Evolutionary conservation across 768 basidiomycete species (phyloP).

Genomic region (Hemileccinum impolitum): DNA sequence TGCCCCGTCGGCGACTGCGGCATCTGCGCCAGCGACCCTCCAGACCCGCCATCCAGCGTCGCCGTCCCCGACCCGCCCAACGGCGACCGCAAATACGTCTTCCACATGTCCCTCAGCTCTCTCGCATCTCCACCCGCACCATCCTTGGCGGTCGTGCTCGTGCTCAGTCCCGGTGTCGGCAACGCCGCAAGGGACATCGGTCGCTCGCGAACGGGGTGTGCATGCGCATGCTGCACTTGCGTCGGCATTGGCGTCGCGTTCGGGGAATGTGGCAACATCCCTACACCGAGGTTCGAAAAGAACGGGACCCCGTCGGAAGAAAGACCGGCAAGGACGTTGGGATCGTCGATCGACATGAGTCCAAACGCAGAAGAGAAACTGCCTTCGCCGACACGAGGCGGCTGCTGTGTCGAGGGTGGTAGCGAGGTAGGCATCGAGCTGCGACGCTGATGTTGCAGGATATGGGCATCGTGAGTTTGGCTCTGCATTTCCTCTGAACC

Average conservation of each 20-base stretch:
- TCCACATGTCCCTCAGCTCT: slow-evolving; percentile 73
- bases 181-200: slow-evolving; percentile 24
- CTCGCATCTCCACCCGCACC: slow-evolving; percentile 25
- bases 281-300: slow-evolving; percentile 41
- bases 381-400: slow-evolving; percentile 25
- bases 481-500: slow-evolving; percentile 27
- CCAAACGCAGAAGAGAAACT: slow-evolving; percentile 66
- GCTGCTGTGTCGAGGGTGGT: slow-evolving; percentile 7
- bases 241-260: slow-evolving; percentile 48
- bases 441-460: slow-evolving; percentile 17
- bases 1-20: slow-evolving; percentile 29
- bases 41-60: slow-evolving; percentile 2
- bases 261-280: slow-evolving; percentile 36
- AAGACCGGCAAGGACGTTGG: slow-evolving; percentile 61
- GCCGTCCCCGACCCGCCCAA: slow-evolving; percentile 35
- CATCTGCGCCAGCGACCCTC: slow-evolving; percentile 8
- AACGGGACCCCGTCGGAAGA: slow-evolving; percentile 58
- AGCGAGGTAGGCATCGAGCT: slow-evolving; percentile 15
- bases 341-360: slow-evolving; percentile 73
- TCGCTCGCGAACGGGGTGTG: slow-evolving; percentile 19
- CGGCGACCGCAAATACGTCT: slow-evolving; percentile 69
- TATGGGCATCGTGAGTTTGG: slow-evolving; percentile 12
- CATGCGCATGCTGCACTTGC: slow-evolving; percentile 21
- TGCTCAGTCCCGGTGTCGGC: slow-evolving; percentile 29
- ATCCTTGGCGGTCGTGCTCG: slow-evolving; percentile 23